Evolutionary conservation across 1,284 basidiomycete genomes (phyloP), one percentile per base, ranked within the genome.

Genomic region (Phellinidium pouzarii): DNA sequence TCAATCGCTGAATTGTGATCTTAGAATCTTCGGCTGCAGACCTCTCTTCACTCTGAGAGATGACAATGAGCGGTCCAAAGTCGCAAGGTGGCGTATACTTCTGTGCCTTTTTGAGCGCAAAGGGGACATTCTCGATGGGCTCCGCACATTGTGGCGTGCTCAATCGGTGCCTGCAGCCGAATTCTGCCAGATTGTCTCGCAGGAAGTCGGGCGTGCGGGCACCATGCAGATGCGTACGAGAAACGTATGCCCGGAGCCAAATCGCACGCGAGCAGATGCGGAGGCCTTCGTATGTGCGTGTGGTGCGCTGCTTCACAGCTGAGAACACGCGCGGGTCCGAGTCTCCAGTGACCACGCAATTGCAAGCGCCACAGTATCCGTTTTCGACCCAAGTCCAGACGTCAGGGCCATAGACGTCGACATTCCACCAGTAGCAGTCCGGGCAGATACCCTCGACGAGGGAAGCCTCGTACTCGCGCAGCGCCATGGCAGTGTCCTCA

Each of bases 351-450:
- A 56, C 36, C 17, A 49, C 46, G 44, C 59, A 60, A 48, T 37
- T 40, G 52, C 59, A 60, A 11, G 55, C 55, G 23, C 50, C 57
- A 19, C 45, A 43, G 42, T 54, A 50, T 5, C 52, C 58, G 44
- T 53, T 50, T 44, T 51, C 50, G 42, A 53, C 48, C 76, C 76
- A 78, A 22, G 67, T 62, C 71, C 74, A 76, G 38, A 75, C 62
- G 58, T 75, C 70, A n/a, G 60, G 61, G 6, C 76, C 76, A 56
- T 71, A 77, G 46, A 77, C 71, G 54, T 75, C 70, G 52, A 71
- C 61, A 62, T 75, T 72, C 62, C 74, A 77, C 22, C 66, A 64
- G 48, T 68, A 62, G 63, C 75, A 78, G 42, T 76, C 73, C 14
- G 67, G 54, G 54, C 75, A 78, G 46, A 76, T 64, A 29, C 73